Evolutionary conservation across 345 rosid genomes (phyloP).

Genomic region (Punica granatum): DNA sequence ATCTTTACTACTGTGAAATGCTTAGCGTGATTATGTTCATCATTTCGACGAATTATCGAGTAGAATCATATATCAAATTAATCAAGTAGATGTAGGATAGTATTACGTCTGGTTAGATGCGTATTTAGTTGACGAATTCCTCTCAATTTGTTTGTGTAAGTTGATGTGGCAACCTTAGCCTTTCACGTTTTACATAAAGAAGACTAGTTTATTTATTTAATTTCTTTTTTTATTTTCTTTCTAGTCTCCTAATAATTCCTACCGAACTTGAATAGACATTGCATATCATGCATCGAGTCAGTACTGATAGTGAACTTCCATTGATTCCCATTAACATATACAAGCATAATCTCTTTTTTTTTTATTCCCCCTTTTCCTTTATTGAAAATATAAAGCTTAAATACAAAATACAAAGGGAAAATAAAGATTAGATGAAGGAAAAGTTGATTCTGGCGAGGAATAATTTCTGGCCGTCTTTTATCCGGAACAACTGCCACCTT

Average conservation of each 20-base stretch:
- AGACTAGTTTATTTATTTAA: no score
- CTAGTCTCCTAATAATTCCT: not conserved
- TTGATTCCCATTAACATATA: not conserved
- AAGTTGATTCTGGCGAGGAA: not conserved
- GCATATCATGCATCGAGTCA: no score
- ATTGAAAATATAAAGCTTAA: not conserved
- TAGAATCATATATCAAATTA: no score
- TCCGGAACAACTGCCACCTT: slow-evolving; percentile 5
- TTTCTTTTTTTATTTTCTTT: not conserved
- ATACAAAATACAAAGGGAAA: not conserved
- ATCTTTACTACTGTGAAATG: no score
- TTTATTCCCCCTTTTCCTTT: not conserved
- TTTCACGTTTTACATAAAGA: not conserved
- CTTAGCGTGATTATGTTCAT: no score
- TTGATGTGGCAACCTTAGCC: not conserved
- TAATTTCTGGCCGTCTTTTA: not conserved
- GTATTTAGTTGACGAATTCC: not conserved
- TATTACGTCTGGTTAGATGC: not conserved
- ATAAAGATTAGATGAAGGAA: not conserved
- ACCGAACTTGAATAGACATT: not conserved
- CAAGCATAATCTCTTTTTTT: not conserved
- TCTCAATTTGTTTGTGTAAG: not conserved
- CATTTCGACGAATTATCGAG: no score
- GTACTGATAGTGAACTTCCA: no score
- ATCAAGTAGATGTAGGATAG: no score